Percentiles rank a stretch among this genome's conserved stretches.
Conservation (phyloP, 768 basidiomycete genomes). For the Asterophora parasitica region DNA sequence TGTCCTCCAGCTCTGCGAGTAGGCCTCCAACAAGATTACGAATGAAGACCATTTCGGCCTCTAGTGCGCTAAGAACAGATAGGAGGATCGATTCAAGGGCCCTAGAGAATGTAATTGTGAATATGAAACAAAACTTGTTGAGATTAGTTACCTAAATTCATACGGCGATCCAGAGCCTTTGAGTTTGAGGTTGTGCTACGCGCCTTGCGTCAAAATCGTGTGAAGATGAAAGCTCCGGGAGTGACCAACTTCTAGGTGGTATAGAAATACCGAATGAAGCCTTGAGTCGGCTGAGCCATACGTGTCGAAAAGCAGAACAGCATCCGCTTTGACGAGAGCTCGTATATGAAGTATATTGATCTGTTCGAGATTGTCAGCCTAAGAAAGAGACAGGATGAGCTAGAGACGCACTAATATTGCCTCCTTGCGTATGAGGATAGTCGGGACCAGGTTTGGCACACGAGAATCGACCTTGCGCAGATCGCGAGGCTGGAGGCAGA, state of each 20-base stretch:
- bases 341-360: slow-evolving; percentile 94
- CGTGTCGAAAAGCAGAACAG: slow-evolving; percentile 88
- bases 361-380: slow-evolving; percentile 30
- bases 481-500: slow-evolving; percentile 72
- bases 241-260: slow-evolving; percentile 70
- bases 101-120: slow-evolving; percentile 34
- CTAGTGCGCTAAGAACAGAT: slow-evolving; percentile 87
- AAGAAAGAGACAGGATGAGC: background rate
- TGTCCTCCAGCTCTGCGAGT: slow-evolving; percentile 89
- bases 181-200: slow-evolving; percentile 77
- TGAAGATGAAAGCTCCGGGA: slow-evolving; percentile 5
- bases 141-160: slow-evolving; percentile 67
- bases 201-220: slow-evolving; percentile 5
- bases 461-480: slow-evolving; percentile 94
- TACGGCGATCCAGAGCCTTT: slow-evolving; percentile 71
- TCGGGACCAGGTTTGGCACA: slow-evolving; percentile 90
- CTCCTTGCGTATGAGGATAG: slow-evolving; percentile 84
- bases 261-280: slow-evolving; percentile 82
- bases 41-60: slow-evolving; percentile 95
- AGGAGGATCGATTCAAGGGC: slow-evolving; percentile 91
- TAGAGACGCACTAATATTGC: slow-evolving; percentile 68
- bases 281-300: slow-evolving; percentile 84
- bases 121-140: slow-evolving; percentile 8
- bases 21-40: slow-evolving; percentile 87
- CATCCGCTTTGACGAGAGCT: slow-evolving; percentile 89